phyloP scores from a whole-genome alignment of 2,329 filamentous ascomycete genomes.

The Talaromyces sp. region DNA sequence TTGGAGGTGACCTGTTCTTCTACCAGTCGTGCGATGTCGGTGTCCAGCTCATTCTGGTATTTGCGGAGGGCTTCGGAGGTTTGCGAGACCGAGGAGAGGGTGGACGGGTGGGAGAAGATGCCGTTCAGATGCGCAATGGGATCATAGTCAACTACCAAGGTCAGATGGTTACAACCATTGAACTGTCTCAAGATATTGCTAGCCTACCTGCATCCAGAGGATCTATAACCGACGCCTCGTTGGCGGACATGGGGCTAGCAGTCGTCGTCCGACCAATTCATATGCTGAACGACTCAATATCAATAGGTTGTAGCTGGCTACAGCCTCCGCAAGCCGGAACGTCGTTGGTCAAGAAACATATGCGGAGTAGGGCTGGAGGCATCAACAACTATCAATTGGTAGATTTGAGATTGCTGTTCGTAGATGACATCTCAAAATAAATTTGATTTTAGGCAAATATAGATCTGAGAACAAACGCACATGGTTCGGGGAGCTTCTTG shows the following conservation, averaged over 20 bases:
- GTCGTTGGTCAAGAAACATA: constrained; percentile 16
- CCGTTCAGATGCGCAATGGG: constrained; percentile 89
- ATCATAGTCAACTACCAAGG: constrained; percentile 71
- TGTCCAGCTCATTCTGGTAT: constrained; percentile 79
- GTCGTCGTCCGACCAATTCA: constrained; percentile 37
- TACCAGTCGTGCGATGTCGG: constrained; percentile 71
- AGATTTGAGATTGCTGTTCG: not conserved
- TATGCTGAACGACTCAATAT: constrained; percentile 4
- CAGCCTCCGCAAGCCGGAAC: constrained; percentile 21
- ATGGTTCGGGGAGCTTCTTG: constrained; percentile 9
- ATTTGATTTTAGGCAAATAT: not conserved
- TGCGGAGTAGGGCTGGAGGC: not conserved
- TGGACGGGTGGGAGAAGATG: constrained; percentile 86
- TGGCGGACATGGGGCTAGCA: constrained; percentile 40
- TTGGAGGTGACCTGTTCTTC: constrained; percentile 78
- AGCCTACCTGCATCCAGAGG: constrained; percentile 47
- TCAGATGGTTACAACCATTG: constrained; percentile 17
- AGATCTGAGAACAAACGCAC: not conserved
- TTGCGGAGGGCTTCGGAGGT: constrained; percentile 71
- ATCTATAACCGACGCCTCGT: constrained; percentile 39
- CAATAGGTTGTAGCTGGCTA: constrained; percentile 14
- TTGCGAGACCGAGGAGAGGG: constrained; percentile 71
- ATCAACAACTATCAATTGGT: not conserved
- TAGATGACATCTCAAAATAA: not conserved
- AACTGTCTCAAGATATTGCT: not conserved